A percentile compares a stretch with the other conserved stretches of the same genome.
These are phyloP conservation scores for Diospyros lotus DNA, from an alignment of 148 eudicot species.

Conservation along the genomic window DNA sequence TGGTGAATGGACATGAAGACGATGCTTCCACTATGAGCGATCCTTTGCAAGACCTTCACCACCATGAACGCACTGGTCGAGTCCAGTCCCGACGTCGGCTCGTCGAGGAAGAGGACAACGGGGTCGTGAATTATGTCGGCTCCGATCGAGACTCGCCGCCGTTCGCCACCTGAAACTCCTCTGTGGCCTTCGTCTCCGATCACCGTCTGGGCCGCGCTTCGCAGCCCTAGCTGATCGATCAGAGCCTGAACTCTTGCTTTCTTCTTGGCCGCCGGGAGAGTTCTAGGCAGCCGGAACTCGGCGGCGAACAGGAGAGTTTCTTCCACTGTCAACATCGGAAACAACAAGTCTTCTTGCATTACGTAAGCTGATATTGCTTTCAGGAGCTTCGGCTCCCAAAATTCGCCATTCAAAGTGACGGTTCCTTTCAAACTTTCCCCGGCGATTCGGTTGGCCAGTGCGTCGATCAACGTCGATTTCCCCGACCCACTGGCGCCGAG, in stretches of 20 bases:
- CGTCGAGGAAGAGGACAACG: constrained; percentile 71
- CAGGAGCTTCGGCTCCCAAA: constrained; percentile 55
- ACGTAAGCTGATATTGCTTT: constrained; percentile 90
- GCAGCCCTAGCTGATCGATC: constrained; percentile 71
- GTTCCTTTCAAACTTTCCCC: constrained; percentile 66
- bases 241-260: constrained; percentile 64
- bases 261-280: constrained; percentile 61
- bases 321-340: constrained; percentile 89
- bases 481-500: constrained; percentile 95
- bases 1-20: constrained; percentile 83
- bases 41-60: constrained; percentile 68
- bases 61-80: constrained; percentile 92
- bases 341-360: constrained; percentile 85
- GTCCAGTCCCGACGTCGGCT: constrained; percentile 91
- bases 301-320: constrained; percentile 89
- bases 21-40: constrained; percentile 83
- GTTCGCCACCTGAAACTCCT: constrained; percentile 88
- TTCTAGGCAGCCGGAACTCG: constrained; percentile 73
- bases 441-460: constrained; percentile 61
- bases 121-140: constrained; percentile 87
- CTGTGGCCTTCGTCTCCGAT: constrained; percentile 91
- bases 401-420: constrained; percentile 63
- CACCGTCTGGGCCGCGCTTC: constrained; percentile 69
- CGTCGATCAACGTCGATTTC: constrained; percentile 80
- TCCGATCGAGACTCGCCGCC: constrained; percentile 83